These are phyloP conservation scores for Phytophthora cactorum DNA, from an alignment of 352 stramenopile species.

Conservation along the genomic window DNA sequence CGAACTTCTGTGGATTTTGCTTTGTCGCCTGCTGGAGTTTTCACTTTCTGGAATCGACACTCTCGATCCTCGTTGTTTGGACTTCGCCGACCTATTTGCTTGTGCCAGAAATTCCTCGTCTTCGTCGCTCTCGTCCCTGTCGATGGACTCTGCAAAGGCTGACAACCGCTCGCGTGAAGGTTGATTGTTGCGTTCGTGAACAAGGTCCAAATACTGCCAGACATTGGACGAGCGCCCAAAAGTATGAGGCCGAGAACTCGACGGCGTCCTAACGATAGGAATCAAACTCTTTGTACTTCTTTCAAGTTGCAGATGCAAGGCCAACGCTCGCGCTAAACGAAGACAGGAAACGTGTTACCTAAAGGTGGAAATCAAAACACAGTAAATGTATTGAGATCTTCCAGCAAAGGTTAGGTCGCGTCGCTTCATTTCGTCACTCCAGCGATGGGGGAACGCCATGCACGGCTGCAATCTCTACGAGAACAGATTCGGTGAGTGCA, in stretches of 20 bases:
- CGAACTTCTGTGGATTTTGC: slow-evolving; percentile 16
- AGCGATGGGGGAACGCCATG: slow-evolving; percentile 16
- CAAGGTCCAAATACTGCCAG: slow-evolving; percentile 69
- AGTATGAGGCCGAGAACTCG: slow-evolving; percentile 41
- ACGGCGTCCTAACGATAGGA: slow-evolving; percentile 7
- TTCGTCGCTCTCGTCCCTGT: slow-evolving; percentile 21
- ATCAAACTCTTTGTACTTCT: slow-evolving; percentile 11
- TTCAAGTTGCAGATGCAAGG: neutral
- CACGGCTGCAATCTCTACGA: slow-evolving; percentile 23
- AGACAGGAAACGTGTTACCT: no score
- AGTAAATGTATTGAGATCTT: no score
- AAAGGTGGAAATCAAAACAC: no score
- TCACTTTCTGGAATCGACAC: neutral
- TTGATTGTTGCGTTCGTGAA: slow-evolving; percentile 50
- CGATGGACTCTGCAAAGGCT: slow-evolving; percentile 9
- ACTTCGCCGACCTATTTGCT: neutral
- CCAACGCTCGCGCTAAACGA: neutral
- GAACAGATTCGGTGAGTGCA: slow-evolving; percentile 38
- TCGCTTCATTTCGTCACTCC: slow-evolving; percentile 1
- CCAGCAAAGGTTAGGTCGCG: no score
- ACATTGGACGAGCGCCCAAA: slow-evolving; percentile 77
- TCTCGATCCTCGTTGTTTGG: slow-evolving; percentile 9
- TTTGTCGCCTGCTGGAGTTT: neutral
- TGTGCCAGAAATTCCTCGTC: slow-evolving; percentile 1
- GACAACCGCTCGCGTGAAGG: slow-evolving; percentile 7